Conservation (phyloP, 179 eudicot species). For the Silene vulgaris region DNA sequence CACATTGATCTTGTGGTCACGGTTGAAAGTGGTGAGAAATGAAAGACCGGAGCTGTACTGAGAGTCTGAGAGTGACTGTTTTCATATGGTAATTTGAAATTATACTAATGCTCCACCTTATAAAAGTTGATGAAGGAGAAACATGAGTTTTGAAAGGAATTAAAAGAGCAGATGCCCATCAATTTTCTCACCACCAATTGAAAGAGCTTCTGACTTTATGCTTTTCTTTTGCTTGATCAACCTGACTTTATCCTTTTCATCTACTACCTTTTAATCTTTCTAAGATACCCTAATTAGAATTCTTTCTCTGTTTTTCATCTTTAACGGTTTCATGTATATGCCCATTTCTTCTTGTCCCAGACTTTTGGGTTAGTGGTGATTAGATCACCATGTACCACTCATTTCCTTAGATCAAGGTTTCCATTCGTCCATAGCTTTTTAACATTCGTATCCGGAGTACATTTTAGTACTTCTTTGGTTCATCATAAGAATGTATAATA, state of each 20-base stretch:
- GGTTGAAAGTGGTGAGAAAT: too few species aligned
- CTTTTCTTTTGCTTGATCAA: too few species aligned
- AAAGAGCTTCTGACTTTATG: slow-evolving; percentile 27
- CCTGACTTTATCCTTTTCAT: slow-evolving; percentile 24
- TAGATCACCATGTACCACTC: slow-evolving; percentile 15
- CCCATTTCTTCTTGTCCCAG: slow-evolving; percentile 29
- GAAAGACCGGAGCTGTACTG: too few species aligned
- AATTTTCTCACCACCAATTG: slow-evolving; percentile 22
- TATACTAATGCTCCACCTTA: neutral
- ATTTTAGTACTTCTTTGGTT: too few species aligned
- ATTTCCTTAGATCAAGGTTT: neutral
- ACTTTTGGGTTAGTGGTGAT: slow-evolving; percentile 21
- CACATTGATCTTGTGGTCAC: too few species aligned
- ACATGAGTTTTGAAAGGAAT: slow-evolving; percentile 19
- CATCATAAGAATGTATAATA: too few species aligned
- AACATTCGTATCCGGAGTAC: too few species aligned
- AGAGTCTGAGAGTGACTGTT: neutral
- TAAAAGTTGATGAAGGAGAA: slow-evolving; percentile 21
- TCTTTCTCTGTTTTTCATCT: slow-evolving; percentile 17
- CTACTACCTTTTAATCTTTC: slow-evolving; percentile 29
- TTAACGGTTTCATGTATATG: slow-evolving; percentile 27
- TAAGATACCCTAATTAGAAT: slow-evolving; percentile 21
- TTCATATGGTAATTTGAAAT: neutral
- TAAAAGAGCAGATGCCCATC: slow-evolving; percentile 15
- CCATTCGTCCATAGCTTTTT: too few species aligned